phyloP scores from a whole-genome alignment of 179 eudicot genomes.

The Spinacia oleracea region DNA sequence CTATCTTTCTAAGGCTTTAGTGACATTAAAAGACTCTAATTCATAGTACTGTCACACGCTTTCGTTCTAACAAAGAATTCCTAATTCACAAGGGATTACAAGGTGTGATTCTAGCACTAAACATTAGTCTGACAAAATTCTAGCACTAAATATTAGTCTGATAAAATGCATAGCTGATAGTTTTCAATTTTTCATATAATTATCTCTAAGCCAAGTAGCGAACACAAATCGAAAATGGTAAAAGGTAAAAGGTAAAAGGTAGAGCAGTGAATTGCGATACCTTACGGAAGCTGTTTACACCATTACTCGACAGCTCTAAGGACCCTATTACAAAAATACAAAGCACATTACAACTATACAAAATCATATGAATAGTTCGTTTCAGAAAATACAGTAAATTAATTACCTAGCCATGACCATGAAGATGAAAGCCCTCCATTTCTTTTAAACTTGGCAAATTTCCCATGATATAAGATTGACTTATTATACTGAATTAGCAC shows the following conservation, averaged over 20 bases:
- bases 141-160: background rate
- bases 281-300: conserved; percentile 13
- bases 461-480: background rate
- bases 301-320: conserved; percentile 13
- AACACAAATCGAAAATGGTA: background rate
- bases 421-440: conserved; percentile 16
- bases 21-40: background rate
- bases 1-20: background rate
- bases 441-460: background rate
- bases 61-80: background rate
- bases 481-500: background rate
- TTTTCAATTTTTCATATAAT: background rate
- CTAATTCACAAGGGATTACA: background rate
- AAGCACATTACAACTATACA: conserved; percentile 10
- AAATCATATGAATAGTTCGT: conserved; percentile 7
- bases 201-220: background rate
- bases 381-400: background rate
- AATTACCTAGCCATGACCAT: conserved; percentile 12
- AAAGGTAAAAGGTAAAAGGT: background rate
- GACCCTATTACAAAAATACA: conserved; percentile 22
- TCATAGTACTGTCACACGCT: no score
- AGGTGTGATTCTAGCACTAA: background rate
- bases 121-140: background rate
- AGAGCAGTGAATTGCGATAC: background rate
- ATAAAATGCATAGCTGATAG: background rate